These are phyloP conservation scores for Citrus maxima DNA, from an alignment of 345 rosid genomes.

Conservation along the genomic window DNA sequence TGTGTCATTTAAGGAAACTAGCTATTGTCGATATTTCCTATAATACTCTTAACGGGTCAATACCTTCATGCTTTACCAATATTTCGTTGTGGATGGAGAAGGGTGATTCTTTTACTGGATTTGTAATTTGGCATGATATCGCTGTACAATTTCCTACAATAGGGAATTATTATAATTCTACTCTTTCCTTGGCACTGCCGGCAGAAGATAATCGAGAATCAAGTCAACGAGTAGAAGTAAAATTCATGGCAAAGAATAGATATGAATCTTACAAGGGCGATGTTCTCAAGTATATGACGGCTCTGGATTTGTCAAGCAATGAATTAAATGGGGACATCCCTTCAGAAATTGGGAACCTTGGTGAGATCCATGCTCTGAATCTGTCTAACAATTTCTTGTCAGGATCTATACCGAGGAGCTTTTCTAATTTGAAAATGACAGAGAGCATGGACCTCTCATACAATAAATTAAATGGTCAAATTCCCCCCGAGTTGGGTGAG, in stretches of 20 bases:
- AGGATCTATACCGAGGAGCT: conserved; percentile 16
- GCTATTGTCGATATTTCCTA: not conserved
- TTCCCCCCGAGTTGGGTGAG: conserved; percentile 12
- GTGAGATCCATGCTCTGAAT: conserved; percentile 10
- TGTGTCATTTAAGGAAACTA: not conserved
- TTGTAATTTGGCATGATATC: no score
- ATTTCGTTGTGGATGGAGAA: no score
- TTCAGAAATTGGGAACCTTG: conserved; percentile 14
- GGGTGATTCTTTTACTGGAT: not conserved
- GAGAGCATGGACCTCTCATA: not conserved
- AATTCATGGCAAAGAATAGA: conserved; percentile 18
- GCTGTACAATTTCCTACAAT: no score
- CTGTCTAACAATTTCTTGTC: conserved; percentile 13
- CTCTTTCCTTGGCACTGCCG: not conserved
- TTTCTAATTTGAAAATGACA: conserved; percentile 5
- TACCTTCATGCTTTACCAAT: conserved; percentile 2
- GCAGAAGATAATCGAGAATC: no score
- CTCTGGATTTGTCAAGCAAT: conserved; percentile 26
- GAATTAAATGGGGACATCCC: conserved; percentile 22
- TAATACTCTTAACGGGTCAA: not conserved
- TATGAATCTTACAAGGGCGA: conserved; percentile 17
- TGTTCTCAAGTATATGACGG: not conserved
- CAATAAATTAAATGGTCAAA: conserved; percentile 15
- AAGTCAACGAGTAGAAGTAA: not conserved
- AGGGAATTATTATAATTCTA: not conserved